Base-by-base conservation (phyloP, 352 stramenopile species). In the Phytopythium sindhum region DNA sequence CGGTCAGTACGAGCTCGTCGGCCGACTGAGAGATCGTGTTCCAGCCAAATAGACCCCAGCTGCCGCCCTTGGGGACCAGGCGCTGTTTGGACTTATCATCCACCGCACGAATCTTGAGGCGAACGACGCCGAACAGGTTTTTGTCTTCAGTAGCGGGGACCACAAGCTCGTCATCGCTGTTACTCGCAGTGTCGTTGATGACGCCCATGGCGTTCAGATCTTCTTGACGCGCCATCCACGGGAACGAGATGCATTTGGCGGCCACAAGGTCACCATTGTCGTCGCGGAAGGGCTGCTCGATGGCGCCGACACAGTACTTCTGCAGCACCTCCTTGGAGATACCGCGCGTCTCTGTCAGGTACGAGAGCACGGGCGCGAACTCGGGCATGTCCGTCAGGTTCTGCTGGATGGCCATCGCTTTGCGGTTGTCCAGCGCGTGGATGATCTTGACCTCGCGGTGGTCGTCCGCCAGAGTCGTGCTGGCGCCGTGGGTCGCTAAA, bases 41-140 rank as follows among this genome's bases (percentile, higher is more conserved):
- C 89, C 95, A 99, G n/a, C 98, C 98, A 79, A 99, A 99, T 24
- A 99, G 81, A 1, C 98, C 98, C 90, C 96, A 99, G 60, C 93
- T 97, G 33, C 97, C 97, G 28, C 97, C 97, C 17, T 96, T 89
- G 2, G 92, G 92, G 4, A 96, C 80, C 52, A 97, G 72, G 2
- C 89, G 83, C 69, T 96, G 86, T 68, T 96, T 88, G 17, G 71
- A 64, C 65, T 98, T 98, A 67, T 96, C 84, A 21, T 90, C 77
- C 26, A 97, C 66, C 28, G 78, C 88, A 41, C 90, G 84, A 23
- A 96, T 67, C 70, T 97, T 97, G 44, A 96, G 74, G 19, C 88
- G 77, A 37, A 95, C 75, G 59, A 93, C 74, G 59, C 87, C 80
- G 60, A 93, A 93, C 26, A 86, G 66, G 61, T 94, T 93, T 63